Percentiles rank a stretch among this genome's conserved stretches.
Conservation (phyloP, 1,284 basidiomycete genomes). For the Amylostereum areolatum region DNA sequence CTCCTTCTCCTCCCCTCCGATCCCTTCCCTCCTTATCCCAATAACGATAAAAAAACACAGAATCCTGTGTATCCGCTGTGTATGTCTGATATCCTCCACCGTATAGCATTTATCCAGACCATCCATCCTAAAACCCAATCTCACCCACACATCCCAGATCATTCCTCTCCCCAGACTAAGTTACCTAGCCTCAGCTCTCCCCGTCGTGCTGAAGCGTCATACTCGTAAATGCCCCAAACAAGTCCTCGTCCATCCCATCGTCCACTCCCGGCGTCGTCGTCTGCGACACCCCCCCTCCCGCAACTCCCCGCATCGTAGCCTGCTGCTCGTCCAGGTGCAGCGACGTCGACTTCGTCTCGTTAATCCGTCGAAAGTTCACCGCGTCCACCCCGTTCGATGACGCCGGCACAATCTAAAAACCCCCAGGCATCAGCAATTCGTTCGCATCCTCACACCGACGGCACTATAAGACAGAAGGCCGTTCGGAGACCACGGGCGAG, state of each 20-base stretch:
- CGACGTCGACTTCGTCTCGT: conserved; percentile 71
- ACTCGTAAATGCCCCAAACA: conserved; percentile 82
- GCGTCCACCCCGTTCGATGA: conserved; percentile 81
- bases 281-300: conserved; percentile 27
- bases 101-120: too few relatives aligned
- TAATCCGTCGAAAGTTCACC: conserved; percentile 86
- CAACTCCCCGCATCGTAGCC: conserved; percentile 33
- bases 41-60: too few relatives aligned
- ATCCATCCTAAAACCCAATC: too few relatives aligned
- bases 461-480: too few relatives aligned
- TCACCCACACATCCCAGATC: conserved; percentile 9
- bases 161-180: too few relatives aligned
- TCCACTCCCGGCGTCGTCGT: conserved; percentile 41
- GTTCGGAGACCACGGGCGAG: too few relatives aligned
- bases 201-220: conserved; percentile 85
- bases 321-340: conserved; percentile 74
- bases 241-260: conserved; percentile 50
- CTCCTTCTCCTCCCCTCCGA: too few relatives aligned
- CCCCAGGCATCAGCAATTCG: background rate
- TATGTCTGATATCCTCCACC: too few relatives aligned
- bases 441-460: too few relatives aligned
- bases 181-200: conserved; percentile 27
- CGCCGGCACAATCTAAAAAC: conserved; percentile 72
- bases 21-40: too few relatives aligned
- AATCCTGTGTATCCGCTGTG: too few relatives aligned